Evolutionary conservation across 2,329 filamentous ascomycete species (phyloP).

Genomic region (Seiridium cupressi): DNA sequence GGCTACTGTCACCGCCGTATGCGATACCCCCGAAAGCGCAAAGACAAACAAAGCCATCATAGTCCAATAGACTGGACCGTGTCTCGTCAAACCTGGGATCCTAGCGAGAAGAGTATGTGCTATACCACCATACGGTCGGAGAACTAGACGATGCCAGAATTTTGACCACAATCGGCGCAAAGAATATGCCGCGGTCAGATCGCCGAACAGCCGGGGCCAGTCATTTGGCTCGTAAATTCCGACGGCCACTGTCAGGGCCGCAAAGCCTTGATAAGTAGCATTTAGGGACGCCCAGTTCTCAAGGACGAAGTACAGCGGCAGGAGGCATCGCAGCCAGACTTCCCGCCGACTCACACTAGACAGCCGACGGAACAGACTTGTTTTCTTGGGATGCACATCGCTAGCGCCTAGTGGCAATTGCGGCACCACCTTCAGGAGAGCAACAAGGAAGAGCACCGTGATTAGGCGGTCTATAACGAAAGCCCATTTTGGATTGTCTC

Average conservation of each 20-base stretch:
- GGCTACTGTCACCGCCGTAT: background rate
- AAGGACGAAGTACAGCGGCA: background rate
- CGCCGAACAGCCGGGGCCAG: background rate
- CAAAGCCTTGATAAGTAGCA: background rate
- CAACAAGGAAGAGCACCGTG: background rate
- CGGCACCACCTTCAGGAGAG: background rate
- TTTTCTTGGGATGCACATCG: background rate
- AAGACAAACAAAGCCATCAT: background rate
- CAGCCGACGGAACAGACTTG: background rate
- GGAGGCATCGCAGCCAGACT: background rate
- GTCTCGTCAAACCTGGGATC: background rate
- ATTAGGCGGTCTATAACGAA: background rate
- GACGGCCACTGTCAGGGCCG: background rate
- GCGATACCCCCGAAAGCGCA: background rate
- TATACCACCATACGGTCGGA: background rate
- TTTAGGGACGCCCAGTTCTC: background rate
- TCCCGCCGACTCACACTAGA: background rate
- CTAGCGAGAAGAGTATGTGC: background rate
- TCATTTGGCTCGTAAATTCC: background rate
- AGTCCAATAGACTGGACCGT: background rate
- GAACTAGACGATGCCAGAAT: background rate
- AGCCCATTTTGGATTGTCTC: background rate
- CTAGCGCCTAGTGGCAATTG: background rate
- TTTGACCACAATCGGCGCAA: background rate
- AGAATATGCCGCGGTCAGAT: background rate